Conservation (phyloP, 2,329 filamentous ascomycete species). For the Colletotrichum caudatum region DNA sequence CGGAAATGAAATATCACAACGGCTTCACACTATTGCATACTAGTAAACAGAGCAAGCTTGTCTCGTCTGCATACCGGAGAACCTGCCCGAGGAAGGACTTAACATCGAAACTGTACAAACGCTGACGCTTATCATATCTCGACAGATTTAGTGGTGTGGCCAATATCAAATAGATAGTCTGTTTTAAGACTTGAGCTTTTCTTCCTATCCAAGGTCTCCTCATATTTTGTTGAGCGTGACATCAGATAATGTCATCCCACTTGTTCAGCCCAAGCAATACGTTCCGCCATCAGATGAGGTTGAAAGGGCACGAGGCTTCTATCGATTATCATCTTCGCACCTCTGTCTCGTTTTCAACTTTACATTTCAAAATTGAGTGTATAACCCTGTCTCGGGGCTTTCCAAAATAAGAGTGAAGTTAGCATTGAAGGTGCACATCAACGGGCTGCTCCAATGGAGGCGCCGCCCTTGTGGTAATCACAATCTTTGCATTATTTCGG, state of each 20-base stretch:
- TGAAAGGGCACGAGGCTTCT: neutral
- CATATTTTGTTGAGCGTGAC: neutral
- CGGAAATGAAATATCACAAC: neutral
- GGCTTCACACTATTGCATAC: neutral
- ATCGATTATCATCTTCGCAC: neutral
- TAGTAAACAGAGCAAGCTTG: neutral
- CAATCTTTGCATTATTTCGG: neutral
- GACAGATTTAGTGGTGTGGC: neutral
- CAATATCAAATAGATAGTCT: neutral
- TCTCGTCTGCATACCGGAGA: neutral
- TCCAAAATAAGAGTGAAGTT: neutral
- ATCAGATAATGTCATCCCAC: neutral
- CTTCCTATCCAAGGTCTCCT: neutral
- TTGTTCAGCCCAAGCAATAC: neutral
- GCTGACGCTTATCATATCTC: neutral
- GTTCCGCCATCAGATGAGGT: neutral
- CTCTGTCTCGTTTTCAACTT: neutral
- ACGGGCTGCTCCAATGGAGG: neutral
- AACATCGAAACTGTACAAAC: neutral
- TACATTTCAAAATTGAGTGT: neutral
- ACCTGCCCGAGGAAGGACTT: neutral
- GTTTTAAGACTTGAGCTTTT: no score
- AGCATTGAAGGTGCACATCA: neutral
- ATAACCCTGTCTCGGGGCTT: neutral
- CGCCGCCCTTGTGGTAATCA: neutral